Evolutionary conservation across 2,329 filamentous ascomycete species (phyloP).

Genomic region (Botryotinia convoluta): DNA sequence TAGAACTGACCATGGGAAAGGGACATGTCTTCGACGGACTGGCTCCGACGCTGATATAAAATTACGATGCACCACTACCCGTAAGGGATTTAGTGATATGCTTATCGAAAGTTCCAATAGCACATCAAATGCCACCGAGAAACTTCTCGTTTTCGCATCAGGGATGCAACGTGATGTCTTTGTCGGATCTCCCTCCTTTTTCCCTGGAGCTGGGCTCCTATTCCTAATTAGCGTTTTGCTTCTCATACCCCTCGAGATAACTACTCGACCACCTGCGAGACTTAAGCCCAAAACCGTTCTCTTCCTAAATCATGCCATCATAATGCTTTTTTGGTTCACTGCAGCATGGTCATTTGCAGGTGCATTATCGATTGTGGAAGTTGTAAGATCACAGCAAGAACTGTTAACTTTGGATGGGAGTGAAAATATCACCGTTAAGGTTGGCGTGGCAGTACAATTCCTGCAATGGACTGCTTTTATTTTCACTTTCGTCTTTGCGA

Average conservation of each 20-base stretch:
- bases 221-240: conserved; percentile 9
- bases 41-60: not conserved
- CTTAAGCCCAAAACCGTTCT: not conserved
- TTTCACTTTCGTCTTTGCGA: conserved; percentile 4
- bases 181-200: conserved; percentile 4
- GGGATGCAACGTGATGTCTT: not conserved
- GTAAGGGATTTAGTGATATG: not conserved
- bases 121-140: not conserved
- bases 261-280: not conserved
- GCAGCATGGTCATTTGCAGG: not conserved
- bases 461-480: conserved; percentile 13
- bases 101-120: not conserved
- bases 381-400: conserved; percentile 12
- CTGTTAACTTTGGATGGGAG: not conserved
- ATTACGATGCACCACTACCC: not conserved
- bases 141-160: conserved; percentile 1
- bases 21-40: conserved; percentile 2
- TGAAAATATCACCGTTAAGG: not conserved
- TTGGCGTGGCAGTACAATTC: not conserved
- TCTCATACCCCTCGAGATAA: not conserved
- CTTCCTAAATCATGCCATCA: not conserved
- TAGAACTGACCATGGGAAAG: not conserved
- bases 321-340: conserved; percentile 11
- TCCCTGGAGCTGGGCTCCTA: conserved; percentile 3
- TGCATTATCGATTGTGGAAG: not conserved